A percentile compares a stretch with the other conserved stretches of the same genome.
These are phyloP conservation scores for Spathaspora gorwiae DNA, from an alignment of 805 yeast genomes.

Conservation along the genomic window DNA sequence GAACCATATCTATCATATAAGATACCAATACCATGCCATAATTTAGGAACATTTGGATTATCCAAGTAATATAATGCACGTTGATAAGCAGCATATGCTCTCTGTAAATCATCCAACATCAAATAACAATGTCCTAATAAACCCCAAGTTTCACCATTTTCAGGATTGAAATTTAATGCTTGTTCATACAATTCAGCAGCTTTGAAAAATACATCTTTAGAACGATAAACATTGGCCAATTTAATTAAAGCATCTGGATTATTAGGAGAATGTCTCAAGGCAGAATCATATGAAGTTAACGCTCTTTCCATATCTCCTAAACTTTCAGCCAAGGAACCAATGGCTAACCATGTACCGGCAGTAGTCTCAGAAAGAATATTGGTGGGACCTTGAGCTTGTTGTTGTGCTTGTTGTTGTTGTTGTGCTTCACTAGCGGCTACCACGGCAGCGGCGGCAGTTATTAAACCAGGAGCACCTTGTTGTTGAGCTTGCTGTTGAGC, in stretches of 20 bases:
- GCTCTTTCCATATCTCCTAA: constrained; percentile 88
- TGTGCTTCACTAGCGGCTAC: constrained; percentile 1
- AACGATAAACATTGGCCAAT: constrained; percentile 82
- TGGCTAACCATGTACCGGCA: constrained; percentile 82
- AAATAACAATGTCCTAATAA: constrained; percentile 92
- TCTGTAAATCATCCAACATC: constrained; percentile 92
- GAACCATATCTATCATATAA: constrained; percentile 95
- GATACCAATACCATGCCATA: constrained; percentile 99
- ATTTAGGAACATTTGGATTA: constrained; percentile 91
- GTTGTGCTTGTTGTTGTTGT: constrained; percentile 5
- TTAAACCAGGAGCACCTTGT: not conserved
- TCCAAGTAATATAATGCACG: constrained; percentile 87
- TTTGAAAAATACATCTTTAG: constrained; percentile 84
- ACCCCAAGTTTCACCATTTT: constrained; percentile 97
- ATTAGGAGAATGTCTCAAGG: constrained; percentile 80
- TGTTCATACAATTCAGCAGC: constrained; percentile 93
- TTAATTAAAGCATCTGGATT: constrained; percentile 81
- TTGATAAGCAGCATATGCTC: constrained; percentile 95
- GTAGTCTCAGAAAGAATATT: constrained; percentile 46
- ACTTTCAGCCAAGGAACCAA: constrained; percentile 85
- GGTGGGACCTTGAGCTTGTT: constrained; percentile 6
- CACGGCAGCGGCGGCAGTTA: not conserved
- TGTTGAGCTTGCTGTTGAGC: not conserved
- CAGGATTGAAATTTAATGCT: constrained; percentile 75
- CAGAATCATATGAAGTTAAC: constrained; percentile 80